Conservation (phyloP, 768 basidiomycete species). For the Chiua virens region DNA sequence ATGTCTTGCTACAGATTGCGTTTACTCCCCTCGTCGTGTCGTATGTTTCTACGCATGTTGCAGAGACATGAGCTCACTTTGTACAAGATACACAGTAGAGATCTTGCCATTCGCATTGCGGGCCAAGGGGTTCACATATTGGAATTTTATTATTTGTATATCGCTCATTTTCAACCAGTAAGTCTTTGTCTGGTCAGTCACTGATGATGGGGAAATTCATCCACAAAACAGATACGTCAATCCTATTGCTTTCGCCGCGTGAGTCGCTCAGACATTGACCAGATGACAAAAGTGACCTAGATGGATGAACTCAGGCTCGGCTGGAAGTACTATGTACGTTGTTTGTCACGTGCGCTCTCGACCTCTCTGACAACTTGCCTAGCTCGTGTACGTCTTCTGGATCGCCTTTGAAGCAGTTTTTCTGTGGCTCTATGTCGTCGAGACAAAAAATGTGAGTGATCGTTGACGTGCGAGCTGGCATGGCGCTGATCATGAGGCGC, state of each 20-base stretch:
- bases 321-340: no score
- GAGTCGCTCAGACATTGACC: no score
- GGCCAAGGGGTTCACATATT: slow-evolving; percentile 39
- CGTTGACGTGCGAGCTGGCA: background rate
- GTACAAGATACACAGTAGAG: slow-evolving; percentile 37
- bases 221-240: slow-evolving; percentile 18
- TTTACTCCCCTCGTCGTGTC: slow-evolving; percentile 41
- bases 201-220: slow-evolving; percentile 18
- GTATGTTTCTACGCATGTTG: background rate
- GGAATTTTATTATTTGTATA: slow-evolving; percentile 28
- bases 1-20: slow-evolving; percentile 22
- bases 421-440: slow-evolving; percentile 33
- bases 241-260: no score
- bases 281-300: no score
- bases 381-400: slow-evolving; percentile 40
- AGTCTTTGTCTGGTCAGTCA: slow-evolving; percentile 6
- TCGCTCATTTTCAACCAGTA: slow-evolving; percentile 42
- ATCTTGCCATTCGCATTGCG: slow-evolving; percentile 40
- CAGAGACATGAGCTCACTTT: background rate
- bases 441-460: slow-evolving; percentile 33
- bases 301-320: no score
- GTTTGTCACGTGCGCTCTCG: background rate
- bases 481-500: background rate
- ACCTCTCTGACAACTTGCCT: background rate
- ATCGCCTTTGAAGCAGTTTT: slow-evolving; percentile 38